Evolutionary conservation across 306 rosid genomes (phyloP), one percentile per base, ranked within the genome.

Genomic region (Cicer judaicum): DNA sequence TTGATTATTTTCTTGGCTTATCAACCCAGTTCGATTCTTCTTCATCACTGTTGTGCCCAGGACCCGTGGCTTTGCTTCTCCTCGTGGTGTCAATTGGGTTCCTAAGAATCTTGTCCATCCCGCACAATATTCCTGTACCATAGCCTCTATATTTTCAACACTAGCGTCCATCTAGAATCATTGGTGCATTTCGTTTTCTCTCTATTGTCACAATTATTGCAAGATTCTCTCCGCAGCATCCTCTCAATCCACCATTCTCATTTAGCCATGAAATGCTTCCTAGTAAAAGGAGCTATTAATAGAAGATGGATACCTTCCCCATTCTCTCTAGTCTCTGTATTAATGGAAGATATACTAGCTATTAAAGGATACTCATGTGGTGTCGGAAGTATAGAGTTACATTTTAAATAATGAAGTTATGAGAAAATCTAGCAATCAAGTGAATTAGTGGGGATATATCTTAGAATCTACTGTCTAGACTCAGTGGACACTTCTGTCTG

Each of bases 391-490:
- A 36, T 69, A 64, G 14, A 41, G 1, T 39, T 71, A 15, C 52
- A 16, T 59, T 60, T 39, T 16, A 10, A 42, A 48, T 38, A 67
- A 64, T 8, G 12, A 59, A 39, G 7, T 42, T 12, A 15, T 7
- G 16, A 21, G 61, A 36, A 18, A 75, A 63, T 29, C 6, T 57
- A 42, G 43, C 24, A 36, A 47, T 46, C 62, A 56, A 5, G 24
- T 75, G 18, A 79, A 69, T 42, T 69, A 49, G 40, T 42, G 47
- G 61, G 43, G 41, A 19, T 29, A 39, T 1, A 68, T 38, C 7
- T 52, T 69, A 41, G 73, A 73, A 72, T 66, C 59, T 29, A 29
- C 34, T 29, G 34, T 29, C 34, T 76, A 68, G 7, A 67, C 43
- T 40, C 14, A 8, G 36, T 38, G 15, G 21, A 34, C 49, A 76